Conservation (phyloP, 2,329 filamentous ascomycete species). For the Botrytis squamosa region DNA sequence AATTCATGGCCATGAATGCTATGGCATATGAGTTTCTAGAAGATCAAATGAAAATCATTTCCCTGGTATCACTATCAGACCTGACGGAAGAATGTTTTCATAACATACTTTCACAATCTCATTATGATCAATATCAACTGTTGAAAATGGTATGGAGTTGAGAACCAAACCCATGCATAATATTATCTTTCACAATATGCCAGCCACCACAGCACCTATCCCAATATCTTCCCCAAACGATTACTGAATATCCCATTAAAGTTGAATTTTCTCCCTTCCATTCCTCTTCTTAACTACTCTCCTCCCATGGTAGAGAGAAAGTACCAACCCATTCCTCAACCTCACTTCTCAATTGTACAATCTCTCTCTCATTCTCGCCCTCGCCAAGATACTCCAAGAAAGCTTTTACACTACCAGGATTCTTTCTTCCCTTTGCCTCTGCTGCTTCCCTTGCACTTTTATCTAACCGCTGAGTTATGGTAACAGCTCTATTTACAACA, state of each 20-base stretch:
- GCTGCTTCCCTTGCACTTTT: conserved; percentile 69
- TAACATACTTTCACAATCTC: not conserved
- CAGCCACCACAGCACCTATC: not conserved
- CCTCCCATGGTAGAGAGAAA: conserved; percentile 68
- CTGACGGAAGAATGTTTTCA: not conserved
- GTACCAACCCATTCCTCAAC: conserved; percentile 78
- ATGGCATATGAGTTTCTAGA: not conserved
- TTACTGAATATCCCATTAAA: conserved; percentile 2
- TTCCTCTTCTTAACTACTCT: conserved; percentile 9
- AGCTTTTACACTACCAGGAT: conserved; percentile 60
- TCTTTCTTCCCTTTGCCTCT: conserved; percentile 65
- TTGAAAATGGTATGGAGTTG: conserved; percentile 3
- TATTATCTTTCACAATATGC: conserved; percentile 10
- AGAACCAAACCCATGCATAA: conserved; percentile 14
- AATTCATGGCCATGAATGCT: not conserved
- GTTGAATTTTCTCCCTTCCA: not conserved
- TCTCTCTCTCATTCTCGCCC: conserved; percentile 67
- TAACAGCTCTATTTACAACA: conserved; percentile 80
- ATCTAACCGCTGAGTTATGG: conserved; percentile 73
- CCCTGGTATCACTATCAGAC: not conserved
- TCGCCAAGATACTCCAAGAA: conserved; percentile 68
- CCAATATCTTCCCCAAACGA: not conserved
- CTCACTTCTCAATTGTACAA: conserved; percentile 69
- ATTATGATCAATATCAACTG: not conserved
- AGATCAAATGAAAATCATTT: not conserved